Percentiles rank a stretch among this genome's conserved stretches.
Conservation (phyloP, 2,329 filamentous ascomycete species). For the Dothiorella sarmentorum region DNA sequence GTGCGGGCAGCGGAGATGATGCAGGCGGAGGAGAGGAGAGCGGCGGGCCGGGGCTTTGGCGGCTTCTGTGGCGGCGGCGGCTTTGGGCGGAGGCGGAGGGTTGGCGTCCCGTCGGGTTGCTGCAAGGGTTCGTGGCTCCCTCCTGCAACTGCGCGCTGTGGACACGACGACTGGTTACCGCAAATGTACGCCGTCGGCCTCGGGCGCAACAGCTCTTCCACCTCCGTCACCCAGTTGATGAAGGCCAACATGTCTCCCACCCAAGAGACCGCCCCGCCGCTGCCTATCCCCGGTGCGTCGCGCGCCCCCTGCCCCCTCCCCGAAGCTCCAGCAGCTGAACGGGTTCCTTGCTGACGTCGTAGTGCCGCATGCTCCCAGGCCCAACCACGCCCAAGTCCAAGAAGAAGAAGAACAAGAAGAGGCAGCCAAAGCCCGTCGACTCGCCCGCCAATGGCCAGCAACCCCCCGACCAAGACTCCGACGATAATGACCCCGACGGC, state of each 20-base stretch:
- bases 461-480: slow-evolving; percentile 28
- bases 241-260: slow-evolving; percentile 18
- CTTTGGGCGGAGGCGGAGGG: too few relatives aligned
- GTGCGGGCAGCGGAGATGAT: background rate
- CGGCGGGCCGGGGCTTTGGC: slow-evolving; percentile 2
- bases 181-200: slow-evolving; percentile 17
- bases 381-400: slow-evolving; percentile 12
- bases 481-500: slow-evolving; percentile 39
- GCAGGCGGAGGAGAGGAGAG: background rate
- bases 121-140: slow-evolving; percentile 10
- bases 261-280: slow-evolving; percentile 12
- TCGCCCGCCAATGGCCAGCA: slow-evolving; percentile 29
- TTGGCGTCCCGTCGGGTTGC: background rate
- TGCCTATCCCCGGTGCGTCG: slow-evolving; percentile 16
- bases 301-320: slow-evolving; percentile 11
- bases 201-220: slow-evolving; percentile 12
- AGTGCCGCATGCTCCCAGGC: slow-evolving; percentile 3
- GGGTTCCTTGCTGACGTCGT: slow-evolving; percentile 3
- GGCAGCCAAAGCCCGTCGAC: slow-evolving; percentile 41
- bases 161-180: slow-evolving; percentile 15
- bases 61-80: too few relatives aligned
- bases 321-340: background rate
- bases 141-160: background rate
- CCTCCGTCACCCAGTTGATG: slow-evolving; percentile 16
- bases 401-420: slow-evolving; percentile 58